Percentiles rank a stretch among this genome's conserved stretches.
These are phyloP conservation scores for Syzygium malaccense DNA, from an alignment of 441 rosid species.

Conservation along the genomic window DNA sequence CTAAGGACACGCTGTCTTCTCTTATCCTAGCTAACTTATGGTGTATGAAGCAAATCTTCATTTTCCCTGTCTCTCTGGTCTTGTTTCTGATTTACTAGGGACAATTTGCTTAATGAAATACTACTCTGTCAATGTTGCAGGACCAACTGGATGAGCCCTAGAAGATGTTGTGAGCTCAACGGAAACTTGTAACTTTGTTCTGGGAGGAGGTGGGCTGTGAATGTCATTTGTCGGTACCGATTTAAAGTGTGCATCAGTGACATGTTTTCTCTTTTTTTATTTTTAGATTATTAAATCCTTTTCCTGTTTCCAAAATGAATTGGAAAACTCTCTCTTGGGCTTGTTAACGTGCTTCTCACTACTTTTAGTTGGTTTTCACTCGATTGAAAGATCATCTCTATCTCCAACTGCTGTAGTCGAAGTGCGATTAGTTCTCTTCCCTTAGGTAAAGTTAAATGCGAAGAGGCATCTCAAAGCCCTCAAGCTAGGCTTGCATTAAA, in stretches of 20 bases:
- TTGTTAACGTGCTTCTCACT: background rate
- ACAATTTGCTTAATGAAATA: background rate
- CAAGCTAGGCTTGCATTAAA: background rate
- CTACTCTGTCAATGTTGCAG: slow-evolving; percentile 21
- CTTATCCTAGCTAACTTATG: background rate
- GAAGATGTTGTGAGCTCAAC: slow-evolving; percentile 9
- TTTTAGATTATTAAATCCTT: slow-evolving; percentile 13
- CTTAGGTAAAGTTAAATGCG: background rate
- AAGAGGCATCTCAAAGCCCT: background rate
- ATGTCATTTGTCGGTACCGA: slow-evolving; percentile 41
- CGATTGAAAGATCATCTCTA: background rate
- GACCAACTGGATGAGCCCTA: slow-evolving; percentile 79
- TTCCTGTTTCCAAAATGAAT: background rate
- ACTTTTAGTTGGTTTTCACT: background rate
- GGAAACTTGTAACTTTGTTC: slow-evolving; percentile 27
- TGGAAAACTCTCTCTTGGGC: background rate
- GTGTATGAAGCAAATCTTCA: background rate
- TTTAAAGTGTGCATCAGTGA: slow-evolving; percentile 21
- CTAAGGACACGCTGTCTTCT: background rate
- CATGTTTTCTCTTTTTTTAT: slow-evolving; percentile 17
- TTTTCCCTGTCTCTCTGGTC: background rate
- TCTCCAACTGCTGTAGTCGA: background rate
- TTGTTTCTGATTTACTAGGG: background rate
- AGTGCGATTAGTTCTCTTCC: background rate
- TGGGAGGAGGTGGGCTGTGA: slow-evolving; percentile 66